Base-by-base conservation (phyloP, 2,329 filamentous ascomycete genomes). In the Cladophialophora bantiana region DNA sequence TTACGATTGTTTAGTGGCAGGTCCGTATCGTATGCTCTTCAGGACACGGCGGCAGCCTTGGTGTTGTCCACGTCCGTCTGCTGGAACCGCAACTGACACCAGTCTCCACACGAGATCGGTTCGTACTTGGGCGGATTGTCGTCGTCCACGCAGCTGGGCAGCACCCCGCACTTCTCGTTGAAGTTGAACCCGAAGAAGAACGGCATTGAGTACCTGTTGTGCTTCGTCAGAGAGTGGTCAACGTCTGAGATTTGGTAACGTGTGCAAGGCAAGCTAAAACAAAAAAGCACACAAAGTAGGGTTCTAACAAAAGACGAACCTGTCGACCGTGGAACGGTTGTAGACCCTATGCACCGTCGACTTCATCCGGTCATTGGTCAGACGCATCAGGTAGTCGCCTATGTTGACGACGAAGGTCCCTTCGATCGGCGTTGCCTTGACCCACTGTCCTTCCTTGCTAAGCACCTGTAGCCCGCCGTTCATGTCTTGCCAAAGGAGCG, bases 111-210 rank as follows among this genome's bases (percentile, higher is more conserved):
- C 32, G 67, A 70, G 53, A 81, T 84, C 26, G 84, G 83, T 62
- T 82, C 80, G 70, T 87, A 87, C 72, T 83, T 85, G 40, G 82
- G 78, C 0, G 82, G 81, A 60, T 81, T 78, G 2, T 76, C 74
- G 32, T 78, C 77, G n/a, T 78, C 78, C 20, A 76, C 78, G 61
- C 70, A 72, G 26, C 56, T 70, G 0, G 82, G 79, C 55, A 87
- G 78, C 66, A 85, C 83, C 7, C 79, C 77, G 64, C 82, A 82
- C 18, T 82, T 79, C 35, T 82, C 82, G 61, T 86, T 83, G 57
- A 83, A 83, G 69, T 86, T 85, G 64, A 86, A 81, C 0, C 82
- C 82, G 70, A 86, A 83, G 74, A 87, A 87, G 72, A 87, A 86
- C 0, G 84, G 84, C 82, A 87, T 85, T 0, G 82, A 85, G 50